Conservation (phyloP, 805 yeast genomes). For the Candida morakotiae region DNA sequence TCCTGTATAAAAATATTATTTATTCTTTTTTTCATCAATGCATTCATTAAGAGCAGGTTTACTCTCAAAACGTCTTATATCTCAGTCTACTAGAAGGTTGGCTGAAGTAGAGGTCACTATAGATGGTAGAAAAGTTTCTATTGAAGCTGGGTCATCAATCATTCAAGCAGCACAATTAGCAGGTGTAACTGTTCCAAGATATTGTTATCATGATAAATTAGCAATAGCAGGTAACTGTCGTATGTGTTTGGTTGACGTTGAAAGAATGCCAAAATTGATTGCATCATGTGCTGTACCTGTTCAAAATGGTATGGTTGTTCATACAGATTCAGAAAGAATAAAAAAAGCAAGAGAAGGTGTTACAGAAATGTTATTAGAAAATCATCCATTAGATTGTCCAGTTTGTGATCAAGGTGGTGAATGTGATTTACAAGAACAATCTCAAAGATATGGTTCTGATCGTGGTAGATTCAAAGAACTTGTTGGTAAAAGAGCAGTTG, state of each 20-base stretch:
- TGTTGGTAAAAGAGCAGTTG: slow-evolving; percentile 83
- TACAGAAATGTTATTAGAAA: slow-evolving; percentile 81
- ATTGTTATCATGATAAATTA: slow-evolving; percentile 87
- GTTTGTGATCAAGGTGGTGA: slow-evolving; percentile 95
- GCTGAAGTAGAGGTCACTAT: slow-evolving; percentile 57
- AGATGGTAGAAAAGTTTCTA: slow-evolving; percentile 71
- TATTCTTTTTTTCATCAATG: slow-evolving; percentile 7
- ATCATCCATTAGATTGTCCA: slow-evolving; percentile 91
- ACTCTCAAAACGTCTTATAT: slow-evolving; percentile 19
- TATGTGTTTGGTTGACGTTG: slow-evolving; percentile 89
- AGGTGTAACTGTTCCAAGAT: slow-evolving; percentile 82
- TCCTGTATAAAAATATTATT: slow-evolving; percentile 8
- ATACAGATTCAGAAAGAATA: slow-evolving; percentile 73
- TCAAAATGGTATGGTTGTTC: slow-evolving; percentile 84
- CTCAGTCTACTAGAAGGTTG: slow-evolving; percentile 16
- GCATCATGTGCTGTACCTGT: slow-evolving; percentile 93
- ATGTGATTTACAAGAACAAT: slow-evolving; percentile 88
- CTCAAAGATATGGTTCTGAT: slow-evolving; percentile 77
- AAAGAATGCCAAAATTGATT: slow-evolving; percentile 82
- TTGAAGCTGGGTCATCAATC: slow-evolving; percentile 83
- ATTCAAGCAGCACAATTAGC: slow-evolving; percentile 92
- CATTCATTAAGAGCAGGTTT: slow-evolving; percentile 14
- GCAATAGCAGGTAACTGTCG: slow-evolving; percentile 92
- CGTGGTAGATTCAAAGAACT: slow-evolving; percentile 82
- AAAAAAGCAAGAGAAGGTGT: slow-evolving; percentile 85